phyloP scores from a whole-genome alignment of 2,329 filamentous ascomycete species.

The Ophiostoma piceae region DNA sequence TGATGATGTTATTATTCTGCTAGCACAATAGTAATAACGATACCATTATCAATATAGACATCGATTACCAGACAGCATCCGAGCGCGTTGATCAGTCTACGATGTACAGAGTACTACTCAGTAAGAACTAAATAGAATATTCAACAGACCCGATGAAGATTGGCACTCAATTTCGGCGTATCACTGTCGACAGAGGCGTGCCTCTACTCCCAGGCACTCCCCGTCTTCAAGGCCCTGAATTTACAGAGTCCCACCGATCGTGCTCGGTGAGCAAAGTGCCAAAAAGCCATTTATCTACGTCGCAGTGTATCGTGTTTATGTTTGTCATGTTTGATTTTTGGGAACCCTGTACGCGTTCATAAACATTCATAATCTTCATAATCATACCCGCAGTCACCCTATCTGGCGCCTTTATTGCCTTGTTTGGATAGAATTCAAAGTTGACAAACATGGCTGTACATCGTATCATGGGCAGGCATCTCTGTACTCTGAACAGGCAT shows the following conservation, averaged over 20 bases:
- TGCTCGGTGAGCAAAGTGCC: slow-evolving; percentile 11
- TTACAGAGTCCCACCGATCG: neutral
- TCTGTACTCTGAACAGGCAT: neutral
- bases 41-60: neutral
- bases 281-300: neutral
- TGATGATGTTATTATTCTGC: neutral
- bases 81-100: neutral
- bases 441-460: neutral
- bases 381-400: neutral
- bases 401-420: neutral
- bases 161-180: slow-evolving; percentile 1
- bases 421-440: neutral
- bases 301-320: neutral
- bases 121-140: neutral
- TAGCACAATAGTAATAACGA: neutral
- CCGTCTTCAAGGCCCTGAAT: too few relatives aligned
- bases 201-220: neutral
- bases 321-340: neutral
- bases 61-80: neutral
- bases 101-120: neutral
- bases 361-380: neutral
- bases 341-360: neutral
- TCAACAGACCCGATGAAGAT: slow-evolving; percentile 6
- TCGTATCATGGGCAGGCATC: too few relatives aligned
- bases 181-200: neutral